Conservation (phyloP, 352 stramenopile genomes). For the Pythium aquatile region DNA sequence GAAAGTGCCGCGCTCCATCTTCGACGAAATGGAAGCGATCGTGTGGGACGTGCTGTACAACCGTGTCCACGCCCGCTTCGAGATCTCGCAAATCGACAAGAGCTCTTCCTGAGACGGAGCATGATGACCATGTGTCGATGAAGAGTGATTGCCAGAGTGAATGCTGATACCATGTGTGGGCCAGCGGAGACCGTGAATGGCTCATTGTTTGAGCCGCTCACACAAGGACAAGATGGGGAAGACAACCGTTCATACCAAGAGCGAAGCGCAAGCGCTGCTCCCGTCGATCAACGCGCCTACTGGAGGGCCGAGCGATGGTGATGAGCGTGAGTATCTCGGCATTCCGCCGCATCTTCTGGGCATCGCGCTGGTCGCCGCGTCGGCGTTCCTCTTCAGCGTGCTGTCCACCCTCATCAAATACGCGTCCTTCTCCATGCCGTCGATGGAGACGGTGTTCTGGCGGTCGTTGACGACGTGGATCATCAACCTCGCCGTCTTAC, state of each 20-base stretch:
- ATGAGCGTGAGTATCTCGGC: not conserved
- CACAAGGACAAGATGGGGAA: not conserved
- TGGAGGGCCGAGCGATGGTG: not conserved
- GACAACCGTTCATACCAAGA: not conserved
- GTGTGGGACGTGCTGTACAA: constrained; percentile 62
- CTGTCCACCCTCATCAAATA: constrained; percentile 63
- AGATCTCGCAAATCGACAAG: not conserved
- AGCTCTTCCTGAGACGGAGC: not conserved
- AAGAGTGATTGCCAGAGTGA: constrained; percentile 1
- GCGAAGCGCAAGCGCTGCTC: constrained; percentile 5
- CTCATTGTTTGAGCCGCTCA: too few relatives aligned
- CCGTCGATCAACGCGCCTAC: not conserved
- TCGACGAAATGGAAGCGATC: constrained; percentile 52
- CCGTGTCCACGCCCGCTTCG: constrained; percentile 51
- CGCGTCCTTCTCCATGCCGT: constrained; percentile 43
- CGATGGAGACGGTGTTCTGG: constrained; percentile 71
- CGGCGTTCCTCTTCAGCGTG: constrained; percentile 58
- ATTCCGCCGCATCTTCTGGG: constrained; percentile 26
- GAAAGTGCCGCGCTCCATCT: constrained; percentile 41
- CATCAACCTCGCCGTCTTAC: constrained; percentile 48
- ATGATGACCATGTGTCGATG: not conserved
- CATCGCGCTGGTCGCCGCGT: constrained; percentile 44
- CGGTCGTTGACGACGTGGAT: constrained; percentile 52
- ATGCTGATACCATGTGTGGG: not conserved
- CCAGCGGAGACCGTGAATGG: too few relatives aligned